Percentiles rank a stretch among this genome's conserved stretches.
Evolutionary conservation across 805 yeast species (phyloP).

Genomic region (Kodamaea jinghongensis): DNA sequence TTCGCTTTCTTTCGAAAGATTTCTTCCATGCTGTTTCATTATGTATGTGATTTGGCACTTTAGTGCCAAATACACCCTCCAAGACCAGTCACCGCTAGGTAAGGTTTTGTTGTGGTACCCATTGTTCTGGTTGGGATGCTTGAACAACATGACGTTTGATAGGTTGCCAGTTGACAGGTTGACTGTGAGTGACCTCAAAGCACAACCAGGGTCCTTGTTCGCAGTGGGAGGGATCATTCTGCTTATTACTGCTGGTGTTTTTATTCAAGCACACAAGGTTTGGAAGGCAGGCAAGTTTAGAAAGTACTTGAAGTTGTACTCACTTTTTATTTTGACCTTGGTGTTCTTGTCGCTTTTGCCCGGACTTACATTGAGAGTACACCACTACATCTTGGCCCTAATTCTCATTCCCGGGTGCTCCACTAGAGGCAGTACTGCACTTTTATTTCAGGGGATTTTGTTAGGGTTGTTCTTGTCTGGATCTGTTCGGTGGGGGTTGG

Average conservation of each 20-base stretch:
- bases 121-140: slow-evolving; percentile 76
- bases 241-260: slow-evolving; percentile 48
- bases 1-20: slow-evolving; percentile 69
- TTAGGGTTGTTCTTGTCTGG: slow-evolving; percentile 83
- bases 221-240: slow-evolving; percentile 55
- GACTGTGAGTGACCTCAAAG: slow-evolving; percentile 64
- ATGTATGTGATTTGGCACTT: slow-evolving; percentile 67
- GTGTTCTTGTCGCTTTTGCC: slow-evolving; percentile 51
- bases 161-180: slow-evolving; percentile 84
- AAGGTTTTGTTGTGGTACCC: slow-evolving; percentile 68
- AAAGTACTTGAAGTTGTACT: slow-evolving; percentile 56
- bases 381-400: slow-evolving; percentile 75
- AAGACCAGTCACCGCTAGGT: slow-evolving; percentile 34
- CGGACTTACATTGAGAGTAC: slow-evolving; percentile 72
- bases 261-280: slow-evolving; percentile 71
- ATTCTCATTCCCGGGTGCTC: slow-evolving; percentile 80
- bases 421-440: slow-evolving; percentile 66
- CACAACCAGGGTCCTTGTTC: slow-evolving; percentile 72
- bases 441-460: slow-evolving; percentile 79
- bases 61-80: slow-evolving; percentile 47
- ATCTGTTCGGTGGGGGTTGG: slow-evolving; percentile 89
- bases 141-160: slow-evolving; percentile 87
- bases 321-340: slow-evolving; percentile 41
- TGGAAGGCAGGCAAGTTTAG: slow-evolving; percentile 76
- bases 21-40: slow-evolving; percentile 72